Base-by-base conservation (phyloP, 768 basidiomycete genomes). In the Symmetrospora coprosmae region DNA sequence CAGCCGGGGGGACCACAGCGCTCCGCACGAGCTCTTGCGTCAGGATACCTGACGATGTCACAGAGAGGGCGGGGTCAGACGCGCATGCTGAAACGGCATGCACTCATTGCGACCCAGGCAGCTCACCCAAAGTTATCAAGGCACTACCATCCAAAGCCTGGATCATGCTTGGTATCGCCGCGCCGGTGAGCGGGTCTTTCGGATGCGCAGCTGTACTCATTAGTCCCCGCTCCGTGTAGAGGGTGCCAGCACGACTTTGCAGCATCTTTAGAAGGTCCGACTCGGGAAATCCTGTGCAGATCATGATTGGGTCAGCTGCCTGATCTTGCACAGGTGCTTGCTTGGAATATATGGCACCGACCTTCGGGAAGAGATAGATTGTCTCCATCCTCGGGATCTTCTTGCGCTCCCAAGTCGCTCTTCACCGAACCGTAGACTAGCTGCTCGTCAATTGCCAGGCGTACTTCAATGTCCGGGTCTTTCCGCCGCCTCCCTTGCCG, bases 11-110 rank as follows among this genome's bases (percentile, higher is more conserved):
- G n/a, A n/a, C n/a, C n/a, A n/a, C n/a, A n/a, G n/a, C n/a, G n/a
- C n/a, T n/a, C n/a, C n/a, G n/a, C n/a, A n/a, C n/a, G n/a, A 58
- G 41, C 40, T 58, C 55, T 34, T 58, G 23, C 37, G 55, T 31
- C 17, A 58, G 34, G 27, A 58, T 41, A 5, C 55, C 55, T 58
- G 23, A 11, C 25, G 38, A 31, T 14, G 13, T 16, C 11, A n/a
- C n/a, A 9, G 9, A 45, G 31, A 4, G 35, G 35, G 25, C 16
- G 19, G 39, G 39, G 11, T 6, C n/a, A n/a, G 19, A n/a, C 48
- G 23, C n/a, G n/a, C n/a, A n/a, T n/a, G n/a, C n/a, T n/a, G n/a
- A n/a, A n/a, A 16, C 21, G 23, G 48, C 30, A 27, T 53, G n/a
- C 14, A 9, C 16, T 8, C 27, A 19, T 28, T 21, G 11, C 43